Base-by-base conservation (phyloP, 345 rosid genomes). In the Lepidium sativum region DNA sequence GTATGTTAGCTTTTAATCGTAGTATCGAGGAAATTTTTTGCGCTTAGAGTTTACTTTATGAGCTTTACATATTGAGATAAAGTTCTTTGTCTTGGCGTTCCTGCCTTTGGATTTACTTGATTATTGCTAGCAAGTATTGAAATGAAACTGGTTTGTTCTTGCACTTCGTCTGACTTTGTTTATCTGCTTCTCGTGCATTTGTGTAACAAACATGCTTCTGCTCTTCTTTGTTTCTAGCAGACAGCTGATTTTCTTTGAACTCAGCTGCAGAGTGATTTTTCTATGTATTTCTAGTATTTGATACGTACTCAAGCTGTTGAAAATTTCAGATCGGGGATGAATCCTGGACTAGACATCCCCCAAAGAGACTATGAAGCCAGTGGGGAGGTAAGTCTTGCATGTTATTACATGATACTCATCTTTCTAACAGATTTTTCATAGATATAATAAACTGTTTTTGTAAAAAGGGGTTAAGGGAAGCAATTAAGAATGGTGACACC, bases 391-490 rank as follows among this genome's bases (percentile, higher is more conserved):
- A 59, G 12, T 43, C 37, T 18, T 40, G 39, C 51, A 55, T 39
- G 27, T 27, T 58, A 47, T 48, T 63, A n/a, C 34, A 41, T 8
- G 10, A 16, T 39, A 47, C 13, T 54, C 37, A 5, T 33, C 4
- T 50, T 13, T 20, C 4, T 34, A 25, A 6, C 33, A 13, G 32
- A 17, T 16, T 12, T 3, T 18, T 55, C 41, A 35, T 33, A 14
- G 6, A 32, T 16, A 4, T 25, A 5, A 31, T 11, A 17, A 23
- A 47, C 11, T 63, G n/a, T 65, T 51, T 57, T 61, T 68, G 20
- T 76, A 31, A 54, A 43, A 42, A 90, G 99, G 97, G 99, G 62
- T 76, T 90, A 68, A 82, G 99, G 74, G 97, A 88, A 80, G 96
- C 99, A 34, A 94, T 90, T 69, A 94, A 94, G 81, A 90, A 86